phyloP scores from a whole-genome alignment of 768 basidiomycete species.

The Sistotremastrum suecicum region DNA sequence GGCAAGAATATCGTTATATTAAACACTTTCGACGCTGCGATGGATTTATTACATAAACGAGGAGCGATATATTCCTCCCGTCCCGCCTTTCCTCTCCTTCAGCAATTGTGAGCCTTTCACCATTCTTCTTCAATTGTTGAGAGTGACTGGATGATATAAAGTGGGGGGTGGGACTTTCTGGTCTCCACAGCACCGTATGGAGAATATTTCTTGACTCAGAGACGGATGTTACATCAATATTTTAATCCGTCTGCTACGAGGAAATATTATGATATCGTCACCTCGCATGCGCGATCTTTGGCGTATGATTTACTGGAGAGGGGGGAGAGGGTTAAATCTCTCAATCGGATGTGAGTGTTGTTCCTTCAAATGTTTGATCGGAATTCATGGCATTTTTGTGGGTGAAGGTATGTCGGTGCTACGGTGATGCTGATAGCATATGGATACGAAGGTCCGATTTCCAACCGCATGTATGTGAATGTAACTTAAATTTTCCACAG shows the following conservation, averaged over 20 bases:
- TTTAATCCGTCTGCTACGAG: neutral
- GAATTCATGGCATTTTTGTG: no score
- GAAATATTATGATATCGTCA: neutral
- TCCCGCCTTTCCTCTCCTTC: neutral
- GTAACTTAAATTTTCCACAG: no score
- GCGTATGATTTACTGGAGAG: no score
- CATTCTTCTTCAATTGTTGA: no score
- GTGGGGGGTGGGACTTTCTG: no score
- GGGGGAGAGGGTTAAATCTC: no score
- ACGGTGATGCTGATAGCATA: neutral
- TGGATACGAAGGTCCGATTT: neutral
- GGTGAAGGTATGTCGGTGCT: neutral
- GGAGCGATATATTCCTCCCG: constrained; percentile 8
- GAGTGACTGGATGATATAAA: no score
- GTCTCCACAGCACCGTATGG: no score
- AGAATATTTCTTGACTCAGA: neutral
- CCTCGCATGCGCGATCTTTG: no score
- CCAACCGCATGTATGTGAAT: no score
- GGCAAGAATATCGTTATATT: constrained; percentile 5
- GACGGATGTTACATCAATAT: constrained; percentile 3
- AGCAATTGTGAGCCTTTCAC: constrained; percentile 7
- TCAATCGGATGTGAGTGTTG: no score
- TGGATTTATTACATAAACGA: constrained; percentile 10
- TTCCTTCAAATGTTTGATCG: no score
- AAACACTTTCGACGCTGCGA: constrained; percentile 3